Evolutionary conservation across 345 rosid genomes (phyloP).

Genomic region (Moricandia arvensis): DNA sequence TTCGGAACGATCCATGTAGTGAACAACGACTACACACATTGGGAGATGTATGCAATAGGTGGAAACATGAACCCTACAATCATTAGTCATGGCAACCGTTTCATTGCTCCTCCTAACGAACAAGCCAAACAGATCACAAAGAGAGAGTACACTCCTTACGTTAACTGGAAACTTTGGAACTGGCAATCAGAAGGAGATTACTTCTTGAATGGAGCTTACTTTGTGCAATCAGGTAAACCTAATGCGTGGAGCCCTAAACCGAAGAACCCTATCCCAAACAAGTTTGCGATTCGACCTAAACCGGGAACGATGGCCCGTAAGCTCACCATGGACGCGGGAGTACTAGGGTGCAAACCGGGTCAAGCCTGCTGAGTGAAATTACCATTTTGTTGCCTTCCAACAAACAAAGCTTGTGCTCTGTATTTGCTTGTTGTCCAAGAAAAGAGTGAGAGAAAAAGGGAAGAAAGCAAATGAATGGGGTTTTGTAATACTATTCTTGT

Average conservation of each 20-base stretch:
- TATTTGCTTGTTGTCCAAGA: conserved; percentile 12
- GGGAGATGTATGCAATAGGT: conserved; percentile 70
- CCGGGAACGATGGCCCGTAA: conserved; percentile 45
- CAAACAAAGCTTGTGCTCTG: conserved; percentile 7
- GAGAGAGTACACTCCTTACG: conserved; percentile 45
- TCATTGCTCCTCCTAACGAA: conserved; percentile 56
- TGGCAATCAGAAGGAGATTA: conserved; percentile 78
- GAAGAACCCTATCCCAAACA: conserved; percentile 1
- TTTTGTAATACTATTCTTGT: conserved; percentile 23
- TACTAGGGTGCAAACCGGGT: conserved; percentile 42
- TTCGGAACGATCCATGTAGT: conserved; percentile 64
- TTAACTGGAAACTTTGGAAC: conserved; percentile 57
- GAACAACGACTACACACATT: conserved; percentile 77
- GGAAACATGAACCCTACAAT: conserved; percentile 65
- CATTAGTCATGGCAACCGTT: conserved; percentile 77
- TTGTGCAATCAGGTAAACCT: conserved; percentile 56
- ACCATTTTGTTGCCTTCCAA: conserved; percentile 14
- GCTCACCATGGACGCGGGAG: conserved; percentile 53
- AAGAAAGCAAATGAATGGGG: neutral
- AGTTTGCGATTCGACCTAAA: conserved; percentile 44
- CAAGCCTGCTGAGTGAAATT: conserved; percentile 31
- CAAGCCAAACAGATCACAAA: conserved; percentile 55
- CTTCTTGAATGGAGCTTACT: conserved; percentile 65
- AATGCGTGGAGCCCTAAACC: conserved; percentile 29
- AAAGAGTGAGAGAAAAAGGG: neutral